Base-by-base conservation (phyloP, 169 alveolate genomes). In the Plasmodium yoelii region DNA sequence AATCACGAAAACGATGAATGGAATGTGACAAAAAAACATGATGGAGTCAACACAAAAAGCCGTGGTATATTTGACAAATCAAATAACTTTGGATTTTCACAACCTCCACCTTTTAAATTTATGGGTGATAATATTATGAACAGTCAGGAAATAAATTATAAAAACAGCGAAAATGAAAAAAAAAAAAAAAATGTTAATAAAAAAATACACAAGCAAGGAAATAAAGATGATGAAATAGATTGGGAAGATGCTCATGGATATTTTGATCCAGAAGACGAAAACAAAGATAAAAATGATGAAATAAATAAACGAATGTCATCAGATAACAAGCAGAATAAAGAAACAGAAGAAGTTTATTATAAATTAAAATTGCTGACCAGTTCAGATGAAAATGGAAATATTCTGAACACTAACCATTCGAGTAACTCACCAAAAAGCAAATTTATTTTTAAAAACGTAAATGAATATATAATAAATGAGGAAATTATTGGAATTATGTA, bases 391-490 rank as follows among this genome's bases (percentile, higher is more conserved):
- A 44, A 24, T 2, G 80, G 64, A 7, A 71, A n/a, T 12, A 18
- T 12, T 15, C 44, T 28, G 8, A 75, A 42, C 39, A 24, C 24
- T n/a, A 51, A 12, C 6, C 70, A 75, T 1, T 9, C 63, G 1
- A 13, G 77, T 1, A 68, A 51, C 24, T 46, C 18, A 1, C 46
- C 56, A 9, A 86, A 60, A 53, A 70, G 47, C 5, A 86, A 70
- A 44, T 86, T 34, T 59, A 9, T 70, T n/a, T 86, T 86, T 53
- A 70, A 63, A 44, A 72, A 70, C 2, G 7, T 63, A 28, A 86
- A 86, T 61, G 91, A 86, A 53, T 86, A 86, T 51, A 57, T 49
- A 8, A 86, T 86, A 10, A 70, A 86, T 72, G 91, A 86, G 39
- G 91, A 86, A 56, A 86, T 86, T 19, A 47, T 86, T 19, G 87